Evolutionary conservation across 768 basidiomycete species (phyloP).

Genomic region (Russula lepida): DNA sequence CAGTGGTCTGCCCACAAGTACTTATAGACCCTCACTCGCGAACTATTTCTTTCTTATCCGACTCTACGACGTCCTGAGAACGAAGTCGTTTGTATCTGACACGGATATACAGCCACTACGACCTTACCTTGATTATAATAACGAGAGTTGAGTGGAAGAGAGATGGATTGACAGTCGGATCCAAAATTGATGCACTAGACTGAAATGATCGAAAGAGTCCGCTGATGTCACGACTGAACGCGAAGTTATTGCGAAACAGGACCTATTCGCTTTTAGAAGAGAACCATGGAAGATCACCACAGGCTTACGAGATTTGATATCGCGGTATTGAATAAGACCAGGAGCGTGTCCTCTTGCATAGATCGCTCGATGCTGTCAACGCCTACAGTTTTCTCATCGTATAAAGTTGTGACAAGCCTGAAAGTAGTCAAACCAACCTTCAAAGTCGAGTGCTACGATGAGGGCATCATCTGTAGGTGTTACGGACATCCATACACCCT

Average conservation of each 20-base stretch:
- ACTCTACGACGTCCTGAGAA: slow-evolving; percentile 51
- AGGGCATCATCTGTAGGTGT: slow-evolving; percentile 48
- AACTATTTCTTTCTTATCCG: slow-evolving; percentile 49
- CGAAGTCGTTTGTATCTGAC: not conserved
- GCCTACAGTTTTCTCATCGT: slow-evolving; percentile 27
- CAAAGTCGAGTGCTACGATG: slow-evolving; percentile 55
- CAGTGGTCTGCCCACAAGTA: not conserved
- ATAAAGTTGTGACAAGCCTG: not conserved
- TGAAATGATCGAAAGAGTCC: slow-evolving; percentile 57
- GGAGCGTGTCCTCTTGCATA: slow-evolving; percentile 52
- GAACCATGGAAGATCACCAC: not conserved
- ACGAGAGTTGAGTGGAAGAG: slow-evolving; percentile 51
- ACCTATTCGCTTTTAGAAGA: slow-evolving; percentile 39
- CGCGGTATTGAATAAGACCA: slow-evolving; percentile 58
- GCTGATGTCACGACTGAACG: slow-evolving; percentile 49
- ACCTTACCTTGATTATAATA: slow-evolving; percentile 52
- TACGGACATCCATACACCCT: slow-evolving; percentile 62
- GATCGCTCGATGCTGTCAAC: slow-evolving; percentile 59
- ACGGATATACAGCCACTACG: not conserved
- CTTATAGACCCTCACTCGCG: slow-evolving; percentile 37
- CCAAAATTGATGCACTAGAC: slow-evolving; percentile 47
- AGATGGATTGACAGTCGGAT: slow-evolving; percentile 49
- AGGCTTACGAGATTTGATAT: slow-evolving; percentile 52
- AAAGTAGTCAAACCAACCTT: slow-evolving; percentile 33
- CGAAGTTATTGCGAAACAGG: slow-evolving; percentile 58